Evolutionary conservation across 257 asterid genomes (phyloP), one percentile per base, ranked within the genome.

Genomic region (Salvia miltiorrhiza): DNA sequence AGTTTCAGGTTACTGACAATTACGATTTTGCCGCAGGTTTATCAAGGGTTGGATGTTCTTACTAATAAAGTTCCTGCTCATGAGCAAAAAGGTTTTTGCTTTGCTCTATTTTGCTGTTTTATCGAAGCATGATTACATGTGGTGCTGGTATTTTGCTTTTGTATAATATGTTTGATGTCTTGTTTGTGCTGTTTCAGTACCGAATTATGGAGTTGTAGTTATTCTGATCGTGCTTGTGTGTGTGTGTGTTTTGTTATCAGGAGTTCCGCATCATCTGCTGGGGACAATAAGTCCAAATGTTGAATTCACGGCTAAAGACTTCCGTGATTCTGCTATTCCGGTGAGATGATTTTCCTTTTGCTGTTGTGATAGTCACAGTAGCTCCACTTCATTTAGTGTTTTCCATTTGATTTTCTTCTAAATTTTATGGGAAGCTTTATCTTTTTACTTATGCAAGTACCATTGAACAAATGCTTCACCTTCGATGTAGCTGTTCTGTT

Each of bases 181-280:
- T 37, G 48, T 17, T 57, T n/a, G 20, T 12, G 64, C 13, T 21
- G 52, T 63, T 76, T 13, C 49, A 24, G 20, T 41, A 6, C 26
- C 54, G 55, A 32, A 17, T 66, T 59, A 59, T 61, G 19, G 37
- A 28, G 45, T 40, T 64, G n/a, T 13, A 59, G 0, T 58, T 71
- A n/a, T 65, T 50, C 70, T 65, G 55, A 37, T 66, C 60, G 16
- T 54, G 26, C 5, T 19, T 9, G 2, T n/a, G 24, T 37, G 59
- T 21, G 4, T 4, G 10, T 59, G 47, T 14, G 56, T 14, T 63
- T 61, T 68, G 44, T 48, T 75, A 57, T 53, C 77, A 94, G 99
- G 97, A 44, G 88, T 91, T 72, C 90, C 87, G 1, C 99, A 91
- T 83, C 95, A 94, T 80, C 77, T 94, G 64, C 76, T 94, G 80